Evolutionary conservation across 2,329 filamentous ascomycete genomes (phyloP).

Genomic region (Parastagonospora avenae): DNA sequence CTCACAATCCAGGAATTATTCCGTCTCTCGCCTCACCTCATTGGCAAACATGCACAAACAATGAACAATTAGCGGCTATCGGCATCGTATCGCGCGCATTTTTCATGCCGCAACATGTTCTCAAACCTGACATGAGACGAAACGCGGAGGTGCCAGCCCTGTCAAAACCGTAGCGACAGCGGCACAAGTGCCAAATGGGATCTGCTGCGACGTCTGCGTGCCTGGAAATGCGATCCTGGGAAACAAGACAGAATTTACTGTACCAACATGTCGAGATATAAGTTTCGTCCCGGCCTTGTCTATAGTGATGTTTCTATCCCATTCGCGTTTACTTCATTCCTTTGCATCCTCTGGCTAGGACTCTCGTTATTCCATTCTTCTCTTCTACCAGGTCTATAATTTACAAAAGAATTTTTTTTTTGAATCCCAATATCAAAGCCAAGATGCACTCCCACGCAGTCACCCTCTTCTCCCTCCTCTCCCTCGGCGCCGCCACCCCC

Average conservation of each 20-base stretch:
- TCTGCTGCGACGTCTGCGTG: background rate
- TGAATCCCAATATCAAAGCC: background rate
- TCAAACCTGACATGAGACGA: constrained; percentile 10
- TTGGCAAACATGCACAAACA: background rate
- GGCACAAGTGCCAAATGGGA: background rate
- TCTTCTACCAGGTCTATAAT: background rate
- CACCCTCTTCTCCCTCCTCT: constrained; percentile 15
- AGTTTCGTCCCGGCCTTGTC: too few species aligned
- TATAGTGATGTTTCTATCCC: background rate
- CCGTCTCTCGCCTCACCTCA: background rate
- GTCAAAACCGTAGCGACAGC: constrained; percentile 6
- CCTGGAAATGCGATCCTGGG: background rate
- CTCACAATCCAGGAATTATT: background rate
- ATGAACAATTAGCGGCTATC: background rate
- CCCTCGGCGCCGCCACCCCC: constrained; percentile 16
- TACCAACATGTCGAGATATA: too few species aligned
- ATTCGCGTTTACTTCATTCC: background rate
- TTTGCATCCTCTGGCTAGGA: constrained; percentile 1
- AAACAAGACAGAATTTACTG: too few species aligned
- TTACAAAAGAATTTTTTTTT: background rate
- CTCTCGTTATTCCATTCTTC: background rate
- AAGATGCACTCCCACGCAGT: constrained; percentile 24
- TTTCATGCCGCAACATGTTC: constrained; percentile 1
- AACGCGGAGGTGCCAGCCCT: constrained; percentile 3
- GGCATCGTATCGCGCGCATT: background rate